These are phyloP conservation scores for Phyllosticta citrichinensis DNA, from an alignment of 2,329 filamentous ascomycete genomes.

Conservation along the genomic window DNA sequence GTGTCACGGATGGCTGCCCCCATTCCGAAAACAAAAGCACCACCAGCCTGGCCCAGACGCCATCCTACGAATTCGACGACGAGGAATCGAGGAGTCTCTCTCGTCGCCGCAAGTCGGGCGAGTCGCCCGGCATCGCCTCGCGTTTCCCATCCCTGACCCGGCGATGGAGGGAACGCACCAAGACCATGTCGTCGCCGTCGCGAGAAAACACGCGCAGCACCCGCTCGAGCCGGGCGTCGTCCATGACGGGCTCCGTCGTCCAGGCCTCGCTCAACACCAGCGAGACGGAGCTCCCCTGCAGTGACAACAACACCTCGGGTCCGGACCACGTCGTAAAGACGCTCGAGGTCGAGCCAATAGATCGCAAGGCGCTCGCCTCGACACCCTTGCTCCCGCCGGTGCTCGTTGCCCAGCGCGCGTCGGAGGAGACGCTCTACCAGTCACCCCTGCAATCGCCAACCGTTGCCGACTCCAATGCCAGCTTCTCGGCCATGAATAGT, in stretches of 20 bases:
- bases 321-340: conserved; percentile 34
- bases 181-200: conserved; percentile 17
- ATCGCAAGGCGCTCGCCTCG: conserved; percentile 56
- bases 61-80: conserved; percentile 56
- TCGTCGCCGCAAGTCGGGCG: conserved; percentile 50
- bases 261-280: conserved; percentile 28
- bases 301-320: conserved; percentile 14
- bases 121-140: conserved; percentile 55
- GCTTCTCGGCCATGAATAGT: conserved; percentile 34
- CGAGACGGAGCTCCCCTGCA: conserved; percentile 18
- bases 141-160: conserved; percentile 47
- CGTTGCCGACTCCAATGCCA: conserved; percentile 50
- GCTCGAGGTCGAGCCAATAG: conserved; percentile 36
- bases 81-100: conserved; percentile 40
- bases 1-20: conserved; percentile 49
- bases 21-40: conserved; percentile 41
- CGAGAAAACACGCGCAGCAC: conserved; percentile 5
- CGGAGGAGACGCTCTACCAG: conserved; percentile 48
- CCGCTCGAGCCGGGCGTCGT: conserved; percentile 68
- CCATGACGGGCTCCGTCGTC: conserved; percentile 53
- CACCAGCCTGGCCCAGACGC: conserved; percentile 3
- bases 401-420: conserved; percentile 49
- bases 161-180: conserved; percentile 43
- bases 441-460: conserved; percentile 83
- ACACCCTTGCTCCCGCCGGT: conserved; percentile 81